These are phyloP conservation scores for Penicillium sp. DNA, from an alignment of 2,329 filamentous ascomycete species.

Conservation along the genomic window DNA sequence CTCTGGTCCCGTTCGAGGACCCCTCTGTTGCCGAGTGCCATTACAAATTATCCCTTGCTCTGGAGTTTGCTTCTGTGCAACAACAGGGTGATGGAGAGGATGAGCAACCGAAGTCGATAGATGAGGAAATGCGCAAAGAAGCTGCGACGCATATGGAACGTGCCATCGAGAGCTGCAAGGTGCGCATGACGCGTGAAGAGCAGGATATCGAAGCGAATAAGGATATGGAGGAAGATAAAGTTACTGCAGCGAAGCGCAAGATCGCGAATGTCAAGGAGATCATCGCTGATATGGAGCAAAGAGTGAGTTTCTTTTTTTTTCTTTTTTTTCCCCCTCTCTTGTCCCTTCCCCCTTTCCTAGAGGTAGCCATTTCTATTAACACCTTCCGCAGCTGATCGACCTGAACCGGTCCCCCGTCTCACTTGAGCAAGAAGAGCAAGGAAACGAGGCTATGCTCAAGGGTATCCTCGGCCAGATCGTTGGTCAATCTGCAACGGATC, in stretches of 20 bases:
- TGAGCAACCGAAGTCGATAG: constrained; percentile 46
- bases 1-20: constrained; percentile 78
- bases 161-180: constrained; percentile 62
- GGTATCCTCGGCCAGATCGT: constrained; percentile 64
- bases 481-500: constrained; percentile 57
- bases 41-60: constrained; percentile 91
- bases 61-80: constrained; percentile 88
- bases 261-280: constrained; percentile 66
- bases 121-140: constrained; percentile 61
- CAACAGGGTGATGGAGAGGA: constrained; percentile 45
- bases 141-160: constrained; percentile 63
- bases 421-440: constrained; percentile 43
- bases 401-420: constrained; percentile 60
- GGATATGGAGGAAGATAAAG: constrained; percentile 46
- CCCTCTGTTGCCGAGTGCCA: constrained; percentile 91
- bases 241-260: constrained; percentile 46
- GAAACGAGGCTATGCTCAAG: constrained; percentile 51
- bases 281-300: constrained; percentile 63
- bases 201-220: constrained; percentile 47
- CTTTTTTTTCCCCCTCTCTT: constrained; percentile 3
- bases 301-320: constrained; percentile 44
- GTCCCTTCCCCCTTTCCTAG: too few species aligned
- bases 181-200: constrained; percentile 60
- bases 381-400: constrained; percentile 54
- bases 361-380: constrained; percentile 16